Base-by-base conservation (phyloP, 345 rosid genomes). In the Eucalyptus pumila region DNA sequence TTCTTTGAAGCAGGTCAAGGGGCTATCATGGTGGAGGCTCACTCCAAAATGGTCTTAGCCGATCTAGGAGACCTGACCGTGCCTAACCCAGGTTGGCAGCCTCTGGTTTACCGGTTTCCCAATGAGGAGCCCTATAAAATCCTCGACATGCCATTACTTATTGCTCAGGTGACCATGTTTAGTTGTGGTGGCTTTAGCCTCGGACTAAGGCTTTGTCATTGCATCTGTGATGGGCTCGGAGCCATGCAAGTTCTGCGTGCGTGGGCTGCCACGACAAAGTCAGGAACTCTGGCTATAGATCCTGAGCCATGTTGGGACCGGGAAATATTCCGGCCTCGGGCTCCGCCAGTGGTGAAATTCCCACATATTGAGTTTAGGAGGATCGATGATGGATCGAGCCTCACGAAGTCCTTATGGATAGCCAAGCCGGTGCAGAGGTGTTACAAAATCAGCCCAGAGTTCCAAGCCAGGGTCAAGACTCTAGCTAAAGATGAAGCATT, bases 41-140 rank as follows among this genome's bases (percentile, higher is more conserved):
- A 88, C 89, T 92, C 96, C 9, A 90, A 93, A 45, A 87, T 94
- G 94, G 72, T 92, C 48, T 91, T 96, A 62, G 91, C 91, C 21
- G 96, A 97, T 86, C 92, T 97, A 16, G 96, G 99, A 56, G 98
- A 97, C 87, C 94, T 97, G 12, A 87, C 96, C 1, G 97, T 96
- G 87, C 99, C 99, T 15, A 97, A 96, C 89, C 98, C 99, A 5
- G 96, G 95, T 11, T 96, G 99, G 99, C 88, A 94, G 21, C 98
- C 97, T 7, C 87, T 97, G 92, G 93, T 96, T 90, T 96, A 91
- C 91, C 94, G 90, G 87, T 92, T 93, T 85, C 95, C 93, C 11
- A 87, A 92, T 47, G 99, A 97, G 91, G 99, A 95, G 90, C 94
- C 98, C 3, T 97, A 95, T 90, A 96, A 95, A 89, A 87, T 97